Base-by-base conservation (phyloP, 2,329 filamentous ascomycete species). In the Aureobasidium namibiae region DNA sequence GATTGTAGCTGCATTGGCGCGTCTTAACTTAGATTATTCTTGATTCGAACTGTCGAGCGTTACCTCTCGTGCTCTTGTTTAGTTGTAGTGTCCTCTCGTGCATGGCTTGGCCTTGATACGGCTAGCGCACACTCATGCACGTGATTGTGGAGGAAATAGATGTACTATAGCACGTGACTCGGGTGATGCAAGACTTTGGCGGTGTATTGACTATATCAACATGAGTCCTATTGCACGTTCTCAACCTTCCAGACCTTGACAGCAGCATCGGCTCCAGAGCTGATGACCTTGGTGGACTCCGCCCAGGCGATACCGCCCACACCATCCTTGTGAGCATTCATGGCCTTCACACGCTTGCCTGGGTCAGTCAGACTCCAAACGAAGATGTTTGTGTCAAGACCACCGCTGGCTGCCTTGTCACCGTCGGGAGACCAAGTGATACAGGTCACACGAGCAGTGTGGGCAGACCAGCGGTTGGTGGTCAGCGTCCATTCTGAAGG, bases 241-340 rank as follows among this genome's bases (percentile, higher is more conserved):
- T 80, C 76, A 4, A 90, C 82, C 63, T 76, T 80, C 94, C 94
- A 99, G 52, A 92, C 80, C 80, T 97, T 99, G 49, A 99, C 82
- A 0, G 89, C 87, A 34, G 90, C 92, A 80, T 99, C 94, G 11
- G 86, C 89, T 46, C 94, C 94, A 4, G 84, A 84, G 65, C 87
- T 95, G 10, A 89, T 85, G 52, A 97, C 80, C 74, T 82, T 89
- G 5, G 57, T 61, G 9, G 81, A 83, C 29, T 80, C 81, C 14
- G 89, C 80, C 91, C 92, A 99, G 13, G 82, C 82, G 16, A 97
- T 87, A 16, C 89, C 92, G 65, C 88, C 90, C 18, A 97, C 91
- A 10, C 94, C 94, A 69, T 97, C 94, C 76, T 96, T 96, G 76
- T 99, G 94, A 52, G 92, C 91, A 69, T 96, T 95, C 23, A 85